A percentile compares a stretch with the other conserved stretches of the same genome.
Evolutionary conservation across 108 stramenopile genomes (phyloP).

Genomic region (Pseudonitzschia delicatissima): DNA sequence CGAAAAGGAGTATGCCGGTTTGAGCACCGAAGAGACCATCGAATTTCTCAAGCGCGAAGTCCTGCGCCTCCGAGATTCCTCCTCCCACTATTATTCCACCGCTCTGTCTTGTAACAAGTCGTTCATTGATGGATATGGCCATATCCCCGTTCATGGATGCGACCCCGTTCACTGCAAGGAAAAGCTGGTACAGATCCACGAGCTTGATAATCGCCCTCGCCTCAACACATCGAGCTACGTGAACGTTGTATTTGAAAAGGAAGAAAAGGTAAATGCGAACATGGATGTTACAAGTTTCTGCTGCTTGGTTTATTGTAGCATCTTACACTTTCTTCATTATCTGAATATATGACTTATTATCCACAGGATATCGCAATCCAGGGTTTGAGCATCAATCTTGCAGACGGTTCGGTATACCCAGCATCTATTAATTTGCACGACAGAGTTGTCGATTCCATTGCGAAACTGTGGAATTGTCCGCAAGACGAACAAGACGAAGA

Average conservation of each 20-base stretch:
- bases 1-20: no score
- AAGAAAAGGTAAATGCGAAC: slow-evolving; percentile 14
- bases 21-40: not conserved
- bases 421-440: slow-evolving; percentile 34
- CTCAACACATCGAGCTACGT: slow-evolving; percentile 40
- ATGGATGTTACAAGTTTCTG: not conserved
- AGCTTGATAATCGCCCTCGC: slow-evolving; percentile 19
- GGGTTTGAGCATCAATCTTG: slow-evolving; percentile 35
- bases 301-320: not conserved
- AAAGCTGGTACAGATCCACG: slow-evolving; percentile 14
- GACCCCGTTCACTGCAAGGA: slow-evolving; percentile 2
- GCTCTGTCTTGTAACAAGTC: not conserved
- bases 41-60: not conserved
- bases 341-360: not conserved
- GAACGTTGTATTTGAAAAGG: slow-evolving; percentile 33
- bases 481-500: not conserved
- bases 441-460: slow-evolving; percentile 48
- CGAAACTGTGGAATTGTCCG: slow-evolving; percentile 46
- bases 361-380: slow-evolving; percentile 21
- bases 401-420: slow-evolving; percentile 42
- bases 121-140: not conserved
- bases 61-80: not conserved
- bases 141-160: not conserved
- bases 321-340: not conserved
- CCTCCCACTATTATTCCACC: not conserved